A percentile compares a stretch with the other conserved stretches of the same genome.
phyloP scores from a whole-genome alignment of 768 basidiomycete species.

The Calocybe gangraenosa region DNA sequence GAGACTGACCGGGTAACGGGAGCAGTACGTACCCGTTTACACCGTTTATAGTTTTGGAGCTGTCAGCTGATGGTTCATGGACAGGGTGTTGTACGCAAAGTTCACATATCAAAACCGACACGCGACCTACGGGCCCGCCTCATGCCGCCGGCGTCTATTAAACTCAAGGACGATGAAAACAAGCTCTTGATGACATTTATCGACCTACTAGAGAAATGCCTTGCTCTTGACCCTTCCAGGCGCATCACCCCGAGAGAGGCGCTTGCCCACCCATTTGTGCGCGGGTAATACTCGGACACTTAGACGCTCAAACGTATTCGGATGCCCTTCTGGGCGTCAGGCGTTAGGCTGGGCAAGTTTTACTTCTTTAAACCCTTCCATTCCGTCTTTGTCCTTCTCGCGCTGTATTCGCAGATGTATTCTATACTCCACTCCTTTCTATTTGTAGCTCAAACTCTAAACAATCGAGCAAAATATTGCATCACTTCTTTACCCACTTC shows the following conservation, averaged over 20 bases:
- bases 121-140: conserved; percentile 80
- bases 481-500: not conserved
- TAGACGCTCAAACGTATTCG: not conserved
- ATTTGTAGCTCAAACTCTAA: not conserved
- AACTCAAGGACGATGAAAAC: conserved; percentile 86
- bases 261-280: conserved; percentile 81
- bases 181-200: conserved; percentile 77
- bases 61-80: conserved; percentile 16
- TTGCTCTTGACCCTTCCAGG: conserved; percentile 80
- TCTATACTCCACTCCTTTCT: not conserved
- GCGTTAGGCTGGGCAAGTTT: not conserved
- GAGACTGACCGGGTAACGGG: conserved; percentile 85
- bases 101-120: conserved; percentile 79
- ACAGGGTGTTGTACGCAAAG: conserved; percentile 79
- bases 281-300: conserved; percentile 28
- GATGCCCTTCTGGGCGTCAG: not conserved
- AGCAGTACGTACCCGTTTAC: conserved; percentile 49
- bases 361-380: not conserved
- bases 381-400: conserved; percentile 6
- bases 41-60: conserved; percentile 3
- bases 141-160: conserved; percentile 73
- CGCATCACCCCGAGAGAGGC: conserved; percentile 90
- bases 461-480: not conserved
- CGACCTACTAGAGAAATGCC: conserved; percentile 88
- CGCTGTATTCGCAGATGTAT: conserved; percentile 9